Evolutionary conservation across 768 basidiomycete genomes (phyloP).

Genomic region (Lentinus tigrinus): DNA sequence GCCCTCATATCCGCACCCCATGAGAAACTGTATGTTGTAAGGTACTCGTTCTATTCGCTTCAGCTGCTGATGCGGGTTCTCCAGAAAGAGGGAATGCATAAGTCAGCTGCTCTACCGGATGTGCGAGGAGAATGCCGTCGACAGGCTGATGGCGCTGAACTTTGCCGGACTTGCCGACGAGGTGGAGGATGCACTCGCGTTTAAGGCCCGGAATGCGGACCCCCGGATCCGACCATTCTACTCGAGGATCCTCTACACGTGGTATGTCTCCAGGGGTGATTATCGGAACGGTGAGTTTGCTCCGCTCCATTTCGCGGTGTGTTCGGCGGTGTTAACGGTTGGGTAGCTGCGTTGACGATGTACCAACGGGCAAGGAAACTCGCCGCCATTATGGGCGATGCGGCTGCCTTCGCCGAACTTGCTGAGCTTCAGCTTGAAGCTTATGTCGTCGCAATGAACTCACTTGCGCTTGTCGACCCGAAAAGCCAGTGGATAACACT

Average conservation of each 20-base stretch:
- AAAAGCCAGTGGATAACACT: slow-evolving; percentile 84
- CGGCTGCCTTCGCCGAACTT: slow-evolving; percentile 43
- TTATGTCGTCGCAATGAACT: slow-evolving; percentile 85
- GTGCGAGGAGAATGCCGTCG: slow-evolving; percentile 87
- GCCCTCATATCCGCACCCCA: slow-evolving; percentile 73
- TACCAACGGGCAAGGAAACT: slow-evolving; percentile 87
- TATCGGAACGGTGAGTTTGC: slow-evolving; percentile 79
- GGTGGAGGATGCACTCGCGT: slow-evolving; percentile 84
- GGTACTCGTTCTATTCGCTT: neutral
- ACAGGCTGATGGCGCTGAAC: slow-evolving; percentile 74
- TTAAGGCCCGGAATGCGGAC: slow-evolving; percentile 93
- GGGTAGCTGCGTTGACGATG: slow-evolving; percentile 84
- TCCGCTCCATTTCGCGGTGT: neutral
- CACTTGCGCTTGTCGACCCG: slow-evolving; percentile 76
- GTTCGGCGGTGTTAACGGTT: neutral
- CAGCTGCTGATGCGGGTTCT: neutral
- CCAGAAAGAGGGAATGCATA: slow-evolving; percentile 79
- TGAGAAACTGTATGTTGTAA: slow-evolving; percentile 67
- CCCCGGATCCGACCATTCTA: slow-evolving; percentile 84
- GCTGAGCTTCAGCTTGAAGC: slow-evolving; percentile 76
- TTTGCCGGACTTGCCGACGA: slow-evolving; percentile 84
- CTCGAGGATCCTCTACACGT: slow-evolving; percentile 90
- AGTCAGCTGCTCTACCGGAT: slow-evolving; percentile 84
- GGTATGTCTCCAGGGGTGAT: slow-evolving; percentile 85
- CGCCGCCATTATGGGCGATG: slow-evolving; percentile 39